These are phyloP conservation scores for Bimuria novae-zelandiae DNA, from an alignment of 2,329 filamentous ascomycete species.

Conservation along the genomic window DNA sequence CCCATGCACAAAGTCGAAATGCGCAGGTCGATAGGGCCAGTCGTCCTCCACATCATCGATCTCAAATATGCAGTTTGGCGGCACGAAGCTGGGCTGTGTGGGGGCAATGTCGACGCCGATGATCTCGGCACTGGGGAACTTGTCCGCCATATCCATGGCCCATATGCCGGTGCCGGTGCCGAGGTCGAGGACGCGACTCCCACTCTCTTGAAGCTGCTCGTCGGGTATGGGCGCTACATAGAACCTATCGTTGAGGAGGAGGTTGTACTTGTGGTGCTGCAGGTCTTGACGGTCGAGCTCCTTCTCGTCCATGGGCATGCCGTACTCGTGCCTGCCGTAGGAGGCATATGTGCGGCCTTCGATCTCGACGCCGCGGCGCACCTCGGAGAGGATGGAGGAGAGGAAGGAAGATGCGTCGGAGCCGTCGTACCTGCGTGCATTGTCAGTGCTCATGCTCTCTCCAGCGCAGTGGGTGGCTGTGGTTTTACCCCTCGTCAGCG, in stretches of 20 bases:
- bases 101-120: slow-evolving; percentile 44
- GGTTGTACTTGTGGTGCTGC: slow-evolving; percentile 30
- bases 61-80: slow-evolving; percentile 46
- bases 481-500: slow-evolving; percentile 26
- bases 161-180: slow-evolving; percentile 30
- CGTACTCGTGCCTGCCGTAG: slow-evolving; percentile 28
- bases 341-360: slow-evolving; percentile 26
- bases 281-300: slow-evolving; percentile 30
- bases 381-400: slow-evolving; percentile 27
- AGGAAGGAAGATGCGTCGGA: slow-evolving; percentile 29
- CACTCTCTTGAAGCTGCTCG: slow-evolving; percentile 8
- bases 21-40: slow-evolving; percentile 39
- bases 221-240: slow-evolving; percentile 23
- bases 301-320: slow-evolving; percentile 34
- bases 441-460: neutral
- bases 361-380: slow-evolving; percentile 25
- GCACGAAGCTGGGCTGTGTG: slow-evolving; percentile 45
- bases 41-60: slow-evolving; percentile 47
- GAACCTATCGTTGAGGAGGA: slow-evolving; percentile 22
- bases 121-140: slow-evolving; percentile 19
- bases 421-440: slow-evolving; percentile 24
- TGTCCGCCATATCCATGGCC: slow-evolving; percentile 32
- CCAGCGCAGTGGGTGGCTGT: neutral
- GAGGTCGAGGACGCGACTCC: slow-evolving; percentile 23
- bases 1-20: slow-evolving; percentile 40